Evolutionary conservation across 2,329 filamentous ascomycete species (phyloP), one percentile per base, ranked within the genome.

Genomic region (Fusarium neocosmosporiellum): DNA sequence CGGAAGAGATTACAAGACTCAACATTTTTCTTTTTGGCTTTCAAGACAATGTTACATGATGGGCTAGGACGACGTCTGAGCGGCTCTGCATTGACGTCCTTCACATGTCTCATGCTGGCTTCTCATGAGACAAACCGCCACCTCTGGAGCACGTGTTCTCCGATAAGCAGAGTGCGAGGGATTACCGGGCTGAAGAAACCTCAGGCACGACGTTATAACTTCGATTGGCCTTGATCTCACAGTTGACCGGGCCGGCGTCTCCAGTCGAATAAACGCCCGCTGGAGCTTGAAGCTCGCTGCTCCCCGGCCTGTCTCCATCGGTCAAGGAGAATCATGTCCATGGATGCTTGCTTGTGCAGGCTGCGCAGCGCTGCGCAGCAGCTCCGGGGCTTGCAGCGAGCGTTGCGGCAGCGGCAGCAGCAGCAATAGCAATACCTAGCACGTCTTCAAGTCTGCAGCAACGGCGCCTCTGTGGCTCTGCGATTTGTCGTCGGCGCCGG

Each of bases 281-380:
- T 65, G 37, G 39, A 55, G 53, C 50, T 58, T 11, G 22, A 65
- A 36, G 46, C 31, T 46, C 27, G 39, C 27, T 61, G 37, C 43
- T 54, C 61, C 59, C 31, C 33, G 53, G 48, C n/a, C 41, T 54
- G 46, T 67, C 34, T 62, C 48, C 55, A 65, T 71, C 58, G 61
- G 57, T 63, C 67, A 63, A 63, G 70, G 59, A 59, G 67, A 66
- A 50, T 43, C 55, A 43, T 54, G 64, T 69, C 71, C 71, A 62
- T 70, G 22, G 22, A 27, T 46, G 41, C 41, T 46, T 46, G 50
- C 57, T 55, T 59, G 27, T 64, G 71, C 64, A 71, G 59, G 50
- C 41, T 46, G 39, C 39, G 39, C 39, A 18, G 34, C 34, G 16
- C 34, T 36, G 34, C 34, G 6, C 62, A 70, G 59, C 46, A 62